Percentiles rank a stretch among this genome's conserved stretches.
Evolutionary conservation across 164 flowering plant genomes (phyloP).

Genomic region (Liriodendron chinense): DNA sequence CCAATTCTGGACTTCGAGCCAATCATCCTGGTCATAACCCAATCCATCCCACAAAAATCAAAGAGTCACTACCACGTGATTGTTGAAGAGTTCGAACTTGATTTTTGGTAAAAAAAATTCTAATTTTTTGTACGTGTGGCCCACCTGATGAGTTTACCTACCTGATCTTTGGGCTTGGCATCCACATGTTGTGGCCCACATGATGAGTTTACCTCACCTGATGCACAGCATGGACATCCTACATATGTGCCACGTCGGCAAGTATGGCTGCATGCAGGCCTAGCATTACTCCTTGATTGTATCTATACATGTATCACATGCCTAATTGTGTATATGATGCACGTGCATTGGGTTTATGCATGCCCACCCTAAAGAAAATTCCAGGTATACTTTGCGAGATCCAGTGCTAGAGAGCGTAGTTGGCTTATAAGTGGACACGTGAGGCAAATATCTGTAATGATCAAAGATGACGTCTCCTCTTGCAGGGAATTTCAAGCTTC

Average conservation of each 20-base stretch:
- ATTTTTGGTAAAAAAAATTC: not conserved
- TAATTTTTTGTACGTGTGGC: not conserved
- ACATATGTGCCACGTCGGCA: not conserved
- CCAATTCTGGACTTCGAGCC: not conserved
- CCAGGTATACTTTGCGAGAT: slow-evolving; percentile 66
- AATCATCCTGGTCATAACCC: not conserved
- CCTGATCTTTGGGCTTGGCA: no score
- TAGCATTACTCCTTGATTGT: not conserved
- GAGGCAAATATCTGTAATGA: slow-evolving; percentile 54
- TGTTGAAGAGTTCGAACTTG: no score
- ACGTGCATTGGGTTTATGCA: not conserved
- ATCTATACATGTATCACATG: not conserved
- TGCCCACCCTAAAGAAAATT: slow-evolving; percentile 77
- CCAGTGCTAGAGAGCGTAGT: slow-evolving; percentile 32
- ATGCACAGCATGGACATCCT: not conserved
- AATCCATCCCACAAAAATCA: not conserved
- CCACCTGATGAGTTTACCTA: not conserved
- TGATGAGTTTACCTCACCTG: not conserved
- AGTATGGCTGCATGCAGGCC: not conserved
- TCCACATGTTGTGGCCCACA: not conserved
- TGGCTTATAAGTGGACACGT: slow-evolving; percentile 40
- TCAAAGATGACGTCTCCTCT: slow-evolving; percentile 45
- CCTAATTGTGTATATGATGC: not conserved
- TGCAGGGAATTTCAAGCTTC: slow-evolving; percentile 72
- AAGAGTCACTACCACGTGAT: no score